phyloP scores from a whole-genome alignment of 148 eudicot species.

The Rhododendron henanense region DNA sequence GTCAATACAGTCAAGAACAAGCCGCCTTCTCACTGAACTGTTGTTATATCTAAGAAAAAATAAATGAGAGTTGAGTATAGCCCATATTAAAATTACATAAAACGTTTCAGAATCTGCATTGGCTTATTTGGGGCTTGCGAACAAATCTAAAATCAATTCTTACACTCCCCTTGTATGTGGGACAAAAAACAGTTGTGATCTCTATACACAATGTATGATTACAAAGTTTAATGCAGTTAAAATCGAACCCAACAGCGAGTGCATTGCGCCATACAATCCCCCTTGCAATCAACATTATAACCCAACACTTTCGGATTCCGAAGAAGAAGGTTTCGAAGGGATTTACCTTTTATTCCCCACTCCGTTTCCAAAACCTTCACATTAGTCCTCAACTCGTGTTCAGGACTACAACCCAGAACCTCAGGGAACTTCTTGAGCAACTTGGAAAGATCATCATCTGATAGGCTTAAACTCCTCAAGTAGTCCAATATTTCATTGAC shows the following conservation, averaged over 20 bases:
- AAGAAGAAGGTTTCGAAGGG: slow-evolving; percentile 64
- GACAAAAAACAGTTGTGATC: background rate
- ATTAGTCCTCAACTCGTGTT: slow-evolving; percentile 67
- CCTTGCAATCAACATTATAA: slow-evolving; percentile 90
- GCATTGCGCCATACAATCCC: slow-evolving; percentile 94
- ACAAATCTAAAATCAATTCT: background rate
- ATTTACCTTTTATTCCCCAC: slow-evolving; percentile 87
- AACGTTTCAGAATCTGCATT: background rate
- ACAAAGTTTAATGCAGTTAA: slow-evolving; percentile 25
- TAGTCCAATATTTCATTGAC: slow-evolving; percentile 57
- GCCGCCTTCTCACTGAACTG: no score
- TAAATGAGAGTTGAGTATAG: no score
- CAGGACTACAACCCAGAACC: slow-evolving; percentile 86
- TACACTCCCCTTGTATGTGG: background rate
- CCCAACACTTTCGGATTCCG: slow-evolving; percentile 89
- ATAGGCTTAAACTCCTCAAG: slow-evolving; percentile 65
- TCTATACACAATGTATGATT: slow-evolving; percentile 4
- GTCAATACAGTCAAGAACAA: background rate
- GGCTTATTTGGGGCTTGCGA: background rate
- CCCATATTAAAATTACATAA: background rate
- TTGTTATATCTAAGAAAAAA: no score
- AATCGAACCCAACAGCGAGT: slow-evolving; percentile 98
- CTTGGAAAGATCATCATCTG: slow-evolving; percentile 71
- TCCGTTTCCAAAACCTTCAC: slow-evolving; percentile 56
- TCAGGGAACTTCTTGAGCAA: slow-evolving; percentile 93